A percentile compares a stretch with the other conserved stretches of the same genome.
Evolutionary conservation across 768 basidiomycete species (phyloP).

Genomic region (Mrakia hoshinonis): DNA sequence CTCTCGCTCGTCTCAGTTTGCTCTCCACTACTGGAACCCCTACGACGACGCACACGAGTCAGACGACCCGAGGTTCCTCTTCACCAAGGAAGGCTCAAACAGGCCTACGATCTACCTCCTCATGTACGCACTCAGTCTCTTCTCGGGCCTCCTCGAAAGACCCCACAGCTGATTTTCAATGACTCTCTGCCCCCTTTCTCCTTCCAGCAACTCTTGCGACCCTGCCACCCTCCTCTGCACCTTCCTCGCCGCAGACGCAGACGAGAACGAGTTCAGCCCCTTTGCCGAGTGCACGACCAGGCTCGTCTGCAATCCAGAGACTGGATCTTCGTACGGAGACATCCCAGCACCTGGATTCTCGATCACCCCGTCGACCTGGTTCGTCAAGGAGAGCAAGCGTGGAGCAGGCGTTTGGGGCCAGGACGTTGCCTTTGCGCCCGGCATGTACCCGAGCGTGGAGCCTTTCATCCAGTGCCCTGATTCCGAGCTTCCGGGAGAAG

Average conservation of each 20-base stretch:
- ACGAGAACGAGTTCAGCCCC: neutral
- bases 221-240: neutral
- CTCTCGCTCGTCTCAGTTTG: neutral
- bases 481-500: too few species aligned
- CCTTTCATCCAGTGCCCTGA: too few species aligned
- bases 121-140: neutral
- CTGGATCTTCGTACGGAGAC: neutral
- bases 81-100: neutral
- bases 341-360: neutral
- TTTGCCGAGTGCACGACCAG: too few species aligned
- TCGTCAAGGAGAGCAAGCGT: too few species aligned
- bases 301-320: neutral
- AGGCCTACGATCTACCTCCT: neutral
- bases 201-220: neutral
- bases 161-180: neutral
- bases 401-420: too few species aligned
- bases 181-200: neutral
- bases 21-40: neutral
- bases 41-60: neutral
- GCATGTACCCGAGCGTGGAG: too few species aligned
- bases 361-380: neutral
- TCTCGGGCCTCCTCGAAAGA: too few species aligned
- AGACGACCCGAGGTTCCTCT: neutral
- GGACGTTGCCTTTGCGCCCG: too few species aligned
- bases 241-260: neutral